phyloP scores from a whole-genome alignment of 2,329 filamentous ascomycete genomes.

The Harringtonia aguacate region DNA sequence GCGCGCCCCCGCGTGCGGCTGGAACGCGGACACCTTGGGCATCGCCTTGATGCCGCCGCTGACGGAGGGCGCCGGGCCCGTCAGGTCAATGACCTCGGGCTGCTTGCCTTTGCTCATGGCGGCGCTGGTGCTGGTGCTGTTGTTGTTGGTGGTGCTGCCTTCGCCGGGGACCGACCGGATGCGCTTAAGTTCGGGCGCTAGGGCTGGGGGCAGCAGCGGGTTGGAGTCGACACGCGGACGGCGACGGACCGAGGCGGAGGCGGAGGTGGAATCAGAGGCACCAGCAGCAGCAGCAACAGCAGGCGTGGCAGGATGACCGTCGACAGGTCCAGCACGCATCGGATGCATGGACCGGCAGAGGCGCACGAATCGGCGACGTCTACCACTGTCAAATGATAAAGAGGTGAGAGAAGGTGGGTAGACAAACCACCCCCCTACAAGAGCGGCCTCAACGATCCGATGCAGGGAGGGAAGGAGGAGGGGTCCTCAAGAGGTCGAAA shows the following conservation, averaged over 20 bases:
- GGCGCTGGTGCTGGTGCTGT: neutral
- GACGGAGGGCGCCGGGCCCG: slow-evolving; percentile 14
- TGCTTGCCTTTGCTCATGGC: slow-evolving; percentile 24
- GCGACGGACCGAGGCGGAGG: neutral
- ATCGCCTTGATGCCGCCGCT: neutral
- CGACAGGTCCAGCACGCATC: slow-evolving; percentile 8
- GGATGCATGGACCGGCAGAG: slow-evolving; percentile 14
- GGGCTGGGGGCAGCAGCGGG: neutral
- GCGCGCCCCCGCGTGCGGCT: slow-evolving; percentile 66
- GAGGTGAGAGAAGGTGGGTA: no score
- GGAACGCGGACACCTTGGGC: slow-evolving; percentile 36
- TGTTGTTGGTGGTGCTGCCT: no score
- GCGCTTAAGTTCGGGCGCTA: neutral
- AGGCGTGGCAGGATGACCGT: neutral
- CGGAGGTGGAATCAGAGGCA: neutral
- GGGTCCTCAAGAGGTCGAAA: no score
- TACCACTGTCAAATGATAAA: no score
- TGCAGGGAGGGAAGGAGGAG: no score
- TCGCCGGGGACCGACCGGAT: neutral
- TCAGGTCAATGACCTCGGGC: slow-evolving; percentile 34
- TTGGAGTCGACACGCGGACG: slow-evolving; percentile 1
- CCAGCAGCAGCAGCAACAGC: neutral
- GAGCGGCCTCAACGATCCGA: no score
- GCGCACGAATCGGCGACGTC: no score
- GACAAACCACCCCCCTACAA: no score